Conservation (phyloP, 2,329 filamentous ascomycete genomes). For the Pseudocercospora ulei region DNA sequence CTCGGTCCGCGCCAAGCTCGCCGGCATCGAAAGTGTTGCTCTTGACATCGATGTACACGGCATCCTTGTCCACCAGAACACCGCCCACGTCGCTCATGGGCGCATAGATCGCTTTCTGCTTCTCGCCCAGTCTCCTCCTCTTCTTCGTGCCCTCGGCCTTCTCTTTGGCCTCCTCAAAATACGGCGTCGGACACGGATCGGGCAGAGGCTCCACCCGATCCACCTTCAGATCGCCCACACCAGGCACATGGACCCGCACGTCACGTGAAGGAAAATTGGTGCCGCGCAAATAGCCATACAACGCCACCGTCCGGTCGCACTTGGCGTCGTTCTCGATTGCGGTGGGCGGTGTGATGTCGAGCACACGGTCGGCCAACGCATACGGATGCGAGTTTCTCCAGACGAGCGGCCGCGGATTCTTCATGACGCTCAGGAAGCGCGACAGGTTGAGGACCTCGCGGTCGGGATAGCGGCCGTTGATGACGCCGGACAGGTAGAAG, state of each 20-base stretch:
- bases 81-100: constrained; percentile 98
- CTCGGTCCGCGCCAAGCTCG: constrained; percentile 58
- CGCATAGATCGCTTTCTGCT: constrained; percentile 91
- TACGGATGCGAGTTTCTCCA: constrained; percentile 98
- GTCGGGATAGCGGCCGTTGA: constrained; percentile 94
- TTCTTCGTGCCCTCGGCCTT: constrained; percentile 76
- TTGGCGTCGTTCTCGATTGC: constrained; percentile 79
- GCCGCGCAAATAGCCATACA: constrained; percentile 88
- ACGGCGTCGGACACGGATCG: constrained; percentile 89
- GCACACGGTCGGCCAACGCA: constrained; percentile 81
- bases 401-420: constrained; percentile 89
- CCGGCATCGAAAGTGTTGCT: constrained; percentile 61
- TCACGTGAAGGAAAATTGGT: constrained; percentile 84
- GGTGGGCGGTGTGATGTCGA: constrained; percentile 89
- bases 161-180: constrained; percentile 75
- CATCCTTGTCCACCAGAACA: constrained; percentile 91
- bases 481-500: constrained; percentile 91
- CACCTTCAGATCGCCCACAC: constrained; percentile 79
- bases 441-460: constrained; percentile 92
- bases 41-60: constrained; percentile 76
- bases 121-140: constrained; percentile 76
- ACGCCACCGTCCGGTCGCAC: constrained; percentile 79
- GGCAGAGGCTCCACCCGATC: constrained; percentile 76
- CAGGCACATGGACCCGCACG: constrained; percentile 83
- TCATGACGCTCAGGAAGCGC: constrained; percentile 95